Evolutionary conservation across 2,329 filamentous ascomycete genomes (phyloP).

Genomic region (Colletotrichum acutatum): DNA sequence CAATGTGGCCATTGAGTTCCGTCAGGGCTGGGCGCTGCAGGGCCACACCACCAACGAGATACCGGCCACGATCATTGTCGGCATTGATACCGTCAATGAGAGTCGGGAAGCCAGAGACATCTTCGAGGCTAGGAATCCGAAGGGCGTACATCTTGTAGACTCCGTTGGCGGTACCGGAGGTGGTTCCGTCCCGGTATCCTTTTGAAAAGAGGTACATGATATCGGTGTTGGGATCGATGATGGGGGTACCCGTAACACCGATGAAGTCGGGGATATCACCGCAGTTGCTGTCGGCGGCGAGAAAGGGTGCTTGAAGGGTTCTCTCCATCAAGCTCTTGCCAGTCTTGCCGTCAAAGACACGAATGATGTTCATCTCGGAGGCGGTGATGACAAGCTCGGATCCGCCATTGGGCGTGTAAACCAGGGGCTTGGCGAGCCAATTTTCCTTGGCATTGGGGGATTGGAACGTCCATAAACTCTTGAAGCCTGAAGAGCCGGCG

Average conservation of each 20-base stretch:
- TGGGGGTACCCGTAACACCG: constrained; percentile 50
- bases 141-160: constrained; percentile 53
- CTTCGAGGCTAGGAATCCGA: constrained; percentile 50
- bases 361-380: constrained; percentile 51
- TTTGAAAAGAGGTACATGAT: constrained; percentile 51
- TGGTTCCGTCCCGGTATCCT: constrained; percentile 43
- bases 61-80: constrained; percentile 56
- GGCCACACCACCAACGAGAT: constrained; percentile 57
- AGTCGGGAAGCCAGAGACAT: constrained; percentile 53
- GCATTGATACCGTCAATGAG: constrained; percentile 54
- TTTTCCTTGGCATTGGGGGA: constrained; percentile 27
- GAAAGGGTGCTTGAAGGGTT: constrained; percentile 52
- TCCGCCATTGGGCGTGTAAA: constrained; percentile 51
- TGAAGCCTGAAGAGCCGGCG: constrained; percentile 46
- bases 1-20: constrained; percentile 48
- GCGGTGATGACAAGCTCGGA: constrained; percentile 51
- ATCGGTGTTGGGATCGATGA: constrained; percentile 47
- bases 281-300: constrained; percentile 49
- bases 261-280: constrained; percentile 52
- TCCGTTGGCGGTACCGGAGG: constrained; percentile 45
- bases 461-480: constrained; percentile 47
- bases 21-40: constrained; percentile 54
- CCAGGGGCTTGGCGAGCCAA: constrained; percentile 51
- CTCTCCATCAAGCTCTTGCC: constrained; percentile 50
- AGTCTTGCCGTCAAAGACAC: constrained; percentile 53